These are phyloP conservation scores for Vachellia collinsii DNA, from an alignment of 306 rosid genomes.

Conservation along the genomic window DNA sequence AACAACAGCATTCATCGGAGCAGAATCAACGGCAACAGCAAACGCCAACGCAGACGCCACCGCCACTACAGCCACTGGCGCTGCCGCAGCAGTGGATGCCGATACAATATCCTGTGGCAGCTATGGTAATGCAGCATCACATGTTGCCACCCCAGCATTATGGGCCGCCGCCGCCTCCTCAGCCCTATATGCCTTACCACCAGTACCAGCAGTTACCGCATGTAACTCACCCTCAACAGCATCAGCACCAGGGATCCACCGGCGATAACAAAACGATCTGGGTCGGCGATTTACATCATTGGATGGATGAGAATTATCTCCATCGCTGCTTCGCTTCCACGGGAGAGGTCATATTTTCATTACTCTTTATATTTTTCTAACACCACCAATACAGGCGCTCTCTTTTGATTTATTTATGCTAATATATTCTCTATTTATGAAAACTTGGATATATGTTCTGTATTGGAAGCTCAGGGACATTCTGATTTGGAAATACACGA, in stretches of 20 bases:
- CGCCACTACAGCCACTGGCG: slow-evolving; percentile 42
- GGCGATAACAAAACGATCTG: slow-evolving; percentile 87
- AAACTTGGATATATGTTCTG: slow-evolving; percentile 4
- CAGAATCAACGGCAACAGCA: slow-evolving; percentile 39
- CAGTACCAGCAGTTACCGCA: slow-evolving; percentile 61
- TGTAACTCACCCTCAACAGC: slow-evolving; percentile 51
- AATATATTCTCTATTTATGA: not conserved
- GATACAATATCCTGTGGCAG: slow-evolving; percentile 88
- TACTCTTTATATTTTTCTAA: not conserved
- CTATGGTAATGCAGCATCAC: slow-evolving; percentile 97
- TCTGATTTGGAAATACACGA: slow-evolving; percentile 18
- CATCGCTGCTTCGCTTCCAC: slow-evolving; percentile 82
- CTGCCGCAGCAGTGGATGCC: slow-evolving; percentile 74
- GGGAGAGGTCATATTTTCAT: slow-evolving; percentile 59
- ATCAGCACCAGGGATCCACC: slow-evolving; percentile 63
- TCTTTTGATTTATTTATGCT: not conserved
- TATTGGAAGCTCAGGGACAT: slow-evolving; percentile 1
- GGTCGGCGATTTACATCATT: slow-evolving; percentile 92
- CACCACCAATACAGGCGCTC: not conserved
- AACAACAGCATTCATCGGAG: slow-evolving; percentile 35
- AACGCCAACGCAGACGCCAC: slow-evolving; percentile 28
- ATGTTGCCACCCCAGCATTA: slow-evolving; percentile 89
- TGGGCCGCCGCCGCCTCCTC: slow-evolving; percentile 49
- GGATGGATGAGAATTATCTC: slow-evolving; percentile 97
- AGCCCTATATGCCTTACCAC: slow-evolving; percentile 68